Percentiles rank a stretch among this genome's conserved stretches.
Conservation (phyloP, 2,329 filamentous ascomycete genomes). For the Pyricularia sp. region DNA sequence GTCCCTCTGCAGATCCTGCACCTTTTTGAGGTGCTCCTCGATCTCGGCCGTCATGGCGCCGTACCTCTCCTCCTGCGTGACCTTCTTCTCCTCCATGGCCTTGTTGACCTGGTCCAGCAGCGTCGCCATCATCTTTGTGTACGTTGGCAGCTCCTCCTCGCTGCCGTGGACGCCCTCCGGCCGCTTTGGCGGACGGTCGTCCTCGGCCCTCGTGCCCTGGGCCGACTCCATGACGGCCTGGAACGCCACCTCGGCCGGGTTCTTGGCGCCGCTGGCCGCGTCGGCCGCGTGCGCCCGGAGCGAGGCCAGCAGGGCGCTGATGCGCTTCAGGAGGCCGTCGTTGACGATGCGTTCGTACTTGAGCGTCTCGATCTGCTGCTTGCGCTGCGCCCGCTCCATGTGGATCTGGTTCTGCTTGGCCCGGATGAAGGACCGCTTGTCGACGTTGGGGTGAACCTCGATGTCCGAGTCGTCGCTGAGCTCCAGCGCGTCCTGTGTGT, state of each 20-base stretch:
- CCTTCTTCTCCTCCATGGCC: conserved; percentile 68
- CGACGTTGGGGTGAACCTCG: conserved; percentile 97
- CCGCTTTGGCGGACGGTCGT: conserved; percentile 63
- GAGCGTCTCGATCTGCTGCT: conserved; percentile 79
- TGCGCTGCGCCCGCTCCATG: conserved; percentile 75
- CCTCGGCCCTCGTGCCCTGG: conserved; percentile 52
- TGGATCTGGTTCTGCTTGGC: conserved; percentile 98
- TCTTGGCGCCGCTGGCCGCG: conserved; percentile 41
- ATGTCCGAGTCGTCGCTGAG: conserved; percentile 97
- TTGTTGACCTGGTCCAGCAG: conserved; percentile 87
- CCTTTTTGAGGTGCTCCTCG: conserved; percentile 64
- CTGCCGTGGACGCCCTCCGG: conserved; percentile 73
- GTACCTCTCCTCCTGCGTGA: conserved; percentile 54
- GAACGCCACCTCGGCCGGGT: conserved; percentile 78
- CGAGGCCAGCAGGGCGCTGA: conserved; percentile 66
- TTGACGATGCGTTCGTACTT: conserved; percentile 93
- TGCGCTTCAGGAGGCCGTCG: conserved; percentile 77
- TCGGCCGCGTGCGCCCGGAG: conserved; percentile 66
- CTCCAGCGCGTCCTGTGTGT: conserved; percentile 78
- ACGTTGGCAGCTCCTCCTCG: conserved; percentile 67
- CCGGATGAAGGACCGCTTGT: conserved; percentile 96
- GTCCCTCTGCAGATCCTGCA: conserved; percentile 68
- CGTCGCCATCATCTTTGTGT: conserved; percentile 98
- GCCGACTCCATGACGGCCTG: conserved; percentile 79
- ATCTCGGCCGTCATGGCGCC: conserved; percentile 72